Base-by-base conservation (phyloP, 164 flowering plant genomes). In the Pachysandra terminalis region DNA sequence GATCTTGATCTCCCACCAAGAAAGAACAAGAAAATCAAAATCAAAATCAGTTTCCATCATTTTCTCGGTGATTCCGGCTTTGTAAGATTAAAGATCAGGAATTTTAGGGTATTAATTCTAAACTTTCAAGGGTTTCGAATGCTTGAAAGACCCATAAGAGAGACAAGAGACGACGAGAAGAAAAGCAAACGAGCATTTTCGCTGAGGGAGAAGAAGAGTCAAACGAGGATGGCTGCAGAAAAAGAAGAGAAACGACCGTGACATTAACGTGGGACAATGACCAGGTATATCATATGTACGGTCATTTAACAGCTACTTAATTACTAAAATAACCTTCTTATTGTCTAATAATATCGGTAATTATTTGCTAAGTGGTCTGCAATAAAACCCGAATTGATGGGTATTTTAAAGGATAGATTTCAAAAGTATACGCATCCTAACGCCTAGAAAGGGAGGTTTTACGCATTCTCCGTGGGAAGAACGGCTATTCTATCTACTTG, bases 1-100 rank as follows among this genome's bases (percentile, higher is more conserved):
- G 70, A 94, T 84, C 74, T 87, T 66, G 72, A 87, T 70, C 90
- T 94, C 98, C 98, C 96, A 90, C 87, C 78, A 80, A 7, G 98
- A 83, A 32, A 97, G 98, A 26, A 90, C 28, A 48, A 91, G 79
- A 59, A 83, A 75, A 45, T 76, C 81, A 61, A 83, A 28, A 56
- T 76, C 81, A 61, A 83, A 28, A 56, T 79, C 77, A 26, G 71
- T 61, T 25, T 78, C 80, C n/a, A 74, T 71, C 86, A 86, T 77
- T 37, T 61, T 71, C 27, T 35, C 60, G 48, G 56, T 56, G 25
- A 56, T 55, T 28, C 7, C 9, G 3, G 2, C 6, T 21, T 5
- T 2, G 8, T 13, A 23, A 25, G 48, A 41, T 40, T 22, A 59
- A 24, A 53, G 53, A 41, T 27, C 35, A 17, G 1, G 56, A 53